These are phyloP conservation scores for Cardiospermum halicacabum DNA, from an alignment of 345 rosid genomes.

Conservation along the genomic window DNA sequence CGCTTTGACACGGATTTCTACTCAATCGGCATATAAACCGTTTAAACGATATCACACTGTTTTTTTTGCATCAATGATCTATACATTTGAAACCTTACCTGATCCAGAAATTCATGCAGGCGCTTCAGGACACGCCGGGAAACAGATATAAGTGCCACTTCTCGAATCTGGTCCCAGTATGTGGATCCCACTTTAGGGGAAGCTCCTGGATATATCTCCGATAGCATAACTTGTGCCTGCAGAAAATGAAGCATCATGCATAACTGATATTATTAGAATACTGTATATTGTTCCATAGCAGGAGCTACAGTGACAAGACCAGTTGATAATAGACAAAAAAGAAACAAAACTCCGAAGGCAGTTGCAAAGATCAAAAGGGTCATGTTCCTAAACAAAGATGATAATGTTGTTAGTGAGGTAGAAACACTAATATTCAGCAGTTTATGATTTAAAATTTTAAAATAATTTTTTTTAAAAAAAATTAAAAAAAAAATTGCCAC, in stretches of 20 bases:
- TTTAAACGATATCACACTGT: no score
- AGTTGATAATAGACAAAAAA: not conserved
- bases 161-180: slow-evolving; percentile 91
- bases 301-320: not conserved
- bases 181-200: slow-evolving; percentile 77
- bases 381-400: not conserved
- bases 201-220: slow-evolving; percentile 98
- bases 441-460: no score
- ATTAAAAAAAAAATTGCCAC: not conserved
- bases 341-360: slow-evolving; percentile 5
- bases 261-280: slow-evolving; percentile 6
- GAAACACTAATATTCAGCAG: not conserved
- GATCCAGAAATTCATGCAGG: slow-evolving; percentile 74
- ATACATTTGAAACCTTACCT: slow-evolving; percentile 38
- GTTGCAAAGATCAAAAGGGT: not conserved
- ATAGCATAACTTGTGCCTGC: slow-evolving; percentile 87
- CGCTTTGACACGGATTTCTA: no score
- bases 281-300: not conserved
- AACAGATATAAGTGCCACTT: slow-evolving; percentile 71
- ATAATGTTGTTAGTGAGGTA: not conserved
- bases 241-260: slow-evolving; percentile 11
- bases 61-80: not conserved
- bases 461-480: no score
- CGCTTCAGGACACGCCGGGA: slow-evolving; percentile 71
- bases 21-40: no score